phyloP scores from a whole-genome alignment of 1,284 basidiomycete genomes.

The Quambalaria eucalypti region DNA sequence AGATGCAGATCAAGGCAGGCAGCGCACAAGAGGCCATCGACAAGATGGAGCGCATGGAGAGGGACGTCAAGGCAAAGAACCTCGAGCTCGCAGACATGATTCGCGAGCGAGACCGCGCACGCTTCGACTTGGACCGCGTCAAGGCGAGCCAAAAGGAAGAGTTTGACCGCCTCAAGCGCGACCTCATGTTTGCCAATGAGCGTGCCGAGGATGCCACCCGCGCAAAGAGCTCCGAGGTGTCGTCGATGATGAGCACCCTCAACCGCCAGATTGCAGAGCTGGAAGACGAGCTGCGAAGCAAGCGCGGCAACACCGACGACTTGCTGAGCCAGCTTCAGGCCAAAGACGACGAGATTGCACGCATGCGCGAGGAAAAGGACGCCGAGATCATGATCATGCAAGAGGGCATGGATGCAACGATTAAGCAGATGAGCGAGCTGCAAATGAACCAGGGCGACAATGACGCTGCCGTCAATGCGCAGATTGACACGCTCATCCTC shows the following conservation, averaged over 20 bases:
- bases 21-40: constrained; percentile 98
- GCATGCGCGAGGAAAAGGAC: constrained; percentile 86
- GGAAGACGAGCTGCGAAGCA: constrained; percentile 80
- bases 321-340: constrained; percentile 69
- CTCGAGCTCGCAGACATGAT: constrained; percentile 98
- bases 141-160: constrained; percentile 90
- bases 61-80: constrained; percentile 96
- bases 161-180: constrained; percentile 80
- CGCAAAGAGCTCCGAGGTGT: constrained; percentile 86
- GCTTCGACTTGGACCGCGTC: constrained; percentile 91
- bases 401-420: constrained; percentile 88
- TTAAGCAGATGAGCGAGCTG: constrained; percentile 77
- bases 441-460: constrained; percentile 76
- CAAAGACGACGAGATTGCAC: constrained; percentile 66
- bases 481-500: constrained; percentile 91
- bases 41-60: constrained; percentile 97
- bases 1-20: constrained; percentile 93
- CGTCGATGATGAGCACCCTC: constrained; percentile 78
- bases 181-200: constrained; percentile 94
- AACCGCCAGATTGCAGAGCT: constrained; percentile 92
- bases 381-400: constrained; percentile 91
- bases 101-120: constrained; percentile 85
- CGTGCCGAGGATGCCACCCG: constrained; percentile 86
- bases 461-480: constrained; percentile 81
- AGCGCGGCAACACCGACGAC: constrained; percentile 64